Evolutionary conservation across 129 eudicot species (phyloP), one percentile per base, ranked within the genome.

Genomic region (Artemisia annua): DNA sequence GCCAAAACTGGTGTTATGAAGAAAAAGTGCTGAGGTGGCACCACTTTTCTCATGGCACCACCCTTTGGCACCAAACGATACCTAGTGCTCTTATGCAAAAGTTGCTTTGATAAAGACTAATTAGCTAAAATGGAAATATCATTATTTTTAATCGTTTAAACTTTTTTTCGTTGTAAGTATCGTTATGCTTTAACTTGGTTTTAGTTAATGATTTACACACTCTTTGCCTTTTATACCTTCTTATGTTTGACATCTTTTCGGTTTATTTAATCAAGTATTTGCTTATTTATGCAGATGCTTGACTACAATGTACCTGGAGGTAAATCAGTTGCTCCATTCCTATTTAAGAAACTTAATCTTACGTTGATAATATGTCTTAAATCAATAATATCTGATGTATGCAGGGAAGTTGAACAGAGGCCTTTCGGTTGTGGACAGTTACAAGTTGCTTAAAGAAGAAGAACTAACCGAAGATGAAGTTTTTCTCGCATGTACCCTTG

Each of bases 241-340:
- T 50, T 9, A 15, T 50, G 16, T 50, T 50, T 52, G 19, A 52
- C 19, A 52, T 52, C 57, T 4, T 16, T 52, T 1, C 18, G 15
- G 2, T 13, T 52, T 52, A 52, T 52, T 11, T 48, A 57, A 46
- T 7, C 7, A 16, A 11, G 54, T 55, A 14, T 64, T 17, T 66
- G 61, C 11, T 66, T 26, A 51, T 78, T 11, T 62, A 50, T 78
- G 77, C 91, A 89, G 96, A 84, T 89, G 91, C 83, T 89, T 67
- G 91, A 89, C 80, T 89, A 89, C 85, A 89, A 89, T 77, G 96
- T 89, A 67, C 91, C 89, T 74, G 89, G 89, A 84, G 93, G 93
- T 87, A 74, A 57, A 78, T 24, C 30, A 64, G 49, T 59, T 48
- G 14, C 74, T 35, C 44, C 44, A 68, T 62, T 53, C 54, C 44